Percentiles rank a stretch among this genome's conserved stretches.
These are phyloP conservation scores for Malassezia dermatis DNA, from an alignment of 1,284 basidiomycete genomes.

Conservation along the genomic window DNA sequence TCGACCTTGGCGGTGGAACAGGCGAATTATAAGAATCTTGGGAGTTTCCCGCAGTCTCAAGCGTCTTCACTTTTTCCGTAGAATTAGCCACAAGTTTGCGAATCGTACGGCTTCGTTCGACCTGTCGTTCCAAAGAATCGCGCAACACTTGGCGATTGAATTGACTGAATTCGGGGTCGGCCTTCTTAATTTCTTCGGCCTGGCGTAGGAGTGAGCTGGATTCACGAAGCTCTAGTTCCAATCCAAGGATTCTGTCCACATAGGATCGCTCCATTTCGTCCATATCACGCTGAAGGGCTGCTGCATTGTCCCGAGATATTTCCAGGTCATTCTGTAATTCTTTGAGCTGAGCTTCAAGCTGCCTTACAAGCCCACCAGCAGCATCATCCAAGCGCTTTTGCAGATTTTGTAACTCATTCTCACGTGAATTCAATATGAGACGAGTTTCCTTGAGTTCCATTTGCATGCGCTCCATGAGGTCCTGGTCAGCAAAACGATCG, in stretches of 20 bases:
- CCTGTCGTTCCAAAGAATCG: slow-evolving; percentile 46
- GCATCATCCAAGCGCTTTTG: slow-evolving; percentile 71
- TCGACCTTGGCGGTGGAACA: background rate
- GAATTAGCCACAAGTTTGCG: slow-evolving; percentile 43
- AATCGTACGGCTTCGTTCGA: slow-evolving; percentile 46
- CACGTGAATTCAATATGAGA: slow-evolving; percentile 63
- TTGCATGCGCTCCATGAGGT: slow-evolving; percentile 67
- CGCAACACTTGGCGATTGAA: slow-evolving; percentile 54
- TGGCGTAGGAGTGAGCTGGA: slow-evolving; percentile 71
- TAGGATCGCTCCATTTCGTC: slow-evolving; percentile 70
- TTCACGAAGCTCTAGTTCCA: slow-evolving; percentile 86
- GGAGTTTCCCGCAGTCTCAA: background rate
- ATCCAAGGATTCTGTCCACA: slow-evolving; percentile 73
- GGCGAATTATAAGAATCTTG: background rate
- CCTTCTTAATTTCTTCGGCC: slow-evolving; percentile 53
- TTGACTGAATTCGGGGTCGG: slow-evolving; percentile 28
- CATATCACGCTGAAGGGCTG: slow-evolving; percentile 54
- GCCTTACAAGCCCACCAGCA: slow-evolving; percentile 70
- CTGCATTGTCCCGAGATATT: slow-evolving; percentile 64
- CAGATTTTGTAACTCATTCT: slow-evolving; percentile 53
- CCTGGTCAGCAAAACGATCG: slow-evolving; percentile 80
- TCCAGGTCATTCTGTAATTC: slow-evolving; percentile 70
- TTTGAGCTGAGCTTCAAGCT: slow-evolving; percentile 63
- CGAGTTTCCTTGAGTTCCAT: slow-evolving; percentile 65
- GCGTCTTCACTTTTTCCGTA: slow-evolving; percentile 16